These are phyloP conservation scores for Backusella morwellensis DNA, from an alignment of 192 early-diverging fungal species.

Conservation along the genomic window DNA sequence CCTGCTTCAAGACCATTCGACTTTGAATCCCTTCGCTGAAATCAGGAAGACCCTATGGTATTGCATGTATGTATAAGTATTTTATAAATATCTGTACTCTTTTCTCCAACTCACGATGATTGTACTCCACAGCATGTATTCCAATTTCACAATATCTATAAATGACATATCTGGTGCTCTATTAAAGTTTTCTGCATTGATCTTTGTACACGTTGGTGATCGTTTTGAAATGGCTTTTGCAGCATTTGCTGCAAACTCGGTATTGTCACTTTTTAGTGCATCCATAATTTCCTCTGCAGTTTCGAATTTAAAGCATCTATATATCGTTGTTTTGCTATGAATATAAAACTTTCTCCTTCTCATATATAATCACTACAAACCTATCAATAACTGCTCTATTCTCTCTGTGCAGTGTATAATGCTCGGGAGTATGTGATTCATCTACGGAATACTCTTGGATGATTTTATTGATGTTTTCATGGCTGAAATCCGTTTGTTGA, in stretches of 20 bases:
- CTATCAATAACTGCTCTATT: slow-evolving; percentile 62
- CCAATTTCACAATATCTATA: slow-evolving; percentile 78
- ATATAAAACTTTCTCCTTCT: not conserved
- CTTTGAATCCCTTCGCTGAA: slow-evolving; percentile 88
- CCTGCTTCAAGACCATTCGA: slow-evolving; percentile 65
- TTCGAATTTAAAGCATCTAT: slow-evolving; percentile 80
- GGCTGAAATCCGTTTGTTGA: slow-evolving; percentile 75
- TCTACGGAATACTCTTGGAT: slow-evolving; percentile 90
- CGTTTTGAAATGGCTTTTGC: slow-evolving; percentile 59
- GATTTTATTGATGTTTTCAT: slow-evolving; percentile 77
- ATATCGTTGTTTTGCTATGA: not conserved
- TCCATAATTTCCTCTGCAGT: slow-evolving; percentile 83
- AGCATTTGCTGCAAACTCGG: slow-evolving; percentile 69
- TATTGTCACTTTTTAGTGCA: slow-evolving; percentile 73
- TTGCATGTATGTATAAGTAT: not conserved
- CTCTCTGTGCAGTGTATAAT: slow-evolving; percentile 40
- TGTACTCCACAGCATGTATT: slow-evolving; percentile 75
- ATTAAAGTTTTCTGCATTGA: slow-evolving; percentile 84
- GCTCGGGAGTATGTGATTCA: slow-evolving; percentile 35
- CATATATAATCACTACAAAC: slow-evolving; percentile 1
- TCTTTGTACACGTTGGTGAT: slow-evolving; percentile 85
- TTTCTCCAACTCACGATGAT: slow-evolving; percentile 46
- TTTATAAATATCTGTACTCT: not conserved
- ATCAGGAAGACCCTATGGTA: slow-evolving; percentile 58
- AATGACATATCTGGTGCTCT: slow-evolving; percentile 65